These are phyloP conservation scores for Colletotrichum chlorophyti DNA, from an alignment of 2,329 filamentous ascomycete species.

Conservation along the genomic window DNA sequence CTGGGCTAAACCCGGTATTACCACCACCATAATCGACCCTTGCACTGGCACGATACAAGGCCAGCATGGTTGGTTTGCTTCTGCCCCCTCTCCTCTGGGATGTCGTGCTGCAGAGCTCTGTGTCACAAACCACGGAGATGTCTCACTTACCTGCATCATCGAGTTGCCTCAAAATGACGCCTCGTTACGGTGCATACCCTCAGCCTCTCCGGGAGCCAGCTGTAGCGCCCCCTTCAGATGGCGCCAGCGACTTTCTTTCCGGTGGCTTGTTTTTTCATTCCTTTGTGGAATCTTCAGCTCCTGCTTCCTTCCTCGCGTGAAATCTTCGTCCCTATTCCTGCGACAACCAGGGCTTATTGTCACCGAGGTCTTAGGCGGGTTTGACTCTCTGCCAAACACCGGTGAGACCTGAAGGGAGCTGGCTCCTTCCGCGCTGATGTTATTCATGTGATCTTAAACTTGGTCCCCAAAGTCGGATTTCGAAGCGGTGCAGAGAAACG, in stretches of 20 bases:
- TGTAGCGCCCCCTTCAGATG: slow-evolving; percentile 25
- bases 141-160: slow-evolving; percentile 30
- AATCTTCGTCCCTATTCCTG: not conserved
- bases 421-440: no score
- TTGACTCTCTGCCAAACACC: slow-evolving; percentile 8
- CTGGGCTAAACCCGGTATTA: slow-evolving; percentile 25
- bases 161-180: slow-evolving; percentile 23
- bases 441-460: not conserved
- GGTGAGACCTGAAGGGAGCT: slow-evolving; percentile 17
- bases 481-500: not conserved
- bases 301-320: not conserved
- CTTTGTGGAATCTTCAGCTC: slow-evolving; percentile 23
- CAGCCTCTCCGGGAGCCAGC: slow-evolving; percentile 28
- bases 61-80: slow-evolving; percentile 20
- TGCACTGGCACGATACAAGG: slow-evolving; percentile 18
- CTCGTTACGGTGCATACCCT: slow-evolving; percentile 10
- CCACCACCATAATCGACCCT: slow-evolving; percentile 12
- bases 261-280: slow-evolving; percentile 24
- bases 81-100: not conserved
- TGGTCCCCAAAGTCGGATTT: no score
- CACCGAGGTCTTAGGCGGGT: not conserved
- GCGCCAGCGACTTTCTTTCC: slow-evolving; percentile 14
- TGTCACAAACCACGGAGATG: slow-evolving; percentile 14
- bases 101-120: slow-evolving; percentile 23
- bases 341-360: not conserved